Conservation (phyloP, 1,284 basidiomycete species). For the Papiliotrema nemorosa region DNA sequence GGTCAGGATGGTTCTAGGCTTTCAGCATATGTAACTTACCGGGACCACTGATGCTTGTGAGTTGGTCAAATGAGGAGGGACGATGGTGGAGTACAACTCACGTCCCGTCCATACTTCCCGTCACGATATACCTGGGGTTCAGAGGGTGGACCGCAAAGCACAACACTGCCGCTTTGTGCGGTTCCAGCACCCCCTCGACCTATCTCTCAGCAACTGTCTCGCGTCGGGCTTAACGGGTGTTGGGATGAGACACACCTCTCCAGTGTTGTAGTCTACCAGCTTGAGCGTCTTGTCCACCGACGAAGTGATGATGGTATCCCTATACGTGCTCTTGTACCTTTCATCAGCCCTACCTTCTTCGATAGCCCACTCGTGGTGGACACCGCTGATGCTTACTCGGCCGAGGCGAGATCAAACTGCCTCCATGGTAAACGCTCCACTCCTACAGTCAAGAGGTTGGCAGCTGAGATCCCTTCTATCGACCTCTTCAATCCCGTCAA, state of each 20-base stretch:
- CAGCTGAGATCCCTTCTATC: constrained; percentile 32
- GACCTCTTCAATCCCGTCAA: constrained; percentile 19
- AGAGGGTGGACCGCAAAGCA: constrained; percentile 42
- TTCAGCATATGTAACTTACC: background rate
- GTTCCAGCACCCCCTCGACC: constrained; percentile 38
- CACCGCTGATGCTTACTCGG: constrained; percentile 25
- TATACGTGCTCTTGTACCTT: constrained; percentile 24
- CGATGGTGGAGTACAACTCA: constrained; percentile 15
- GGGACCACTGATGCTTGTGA: too few species aligned
- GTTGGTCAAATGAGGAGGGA: too few species aligned
- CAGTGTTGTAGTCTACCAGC: constrained; percentile 70
- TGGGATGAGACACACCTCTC: constrained; percentile 55
- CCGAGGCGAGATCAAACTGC: constrained; percentile 38
- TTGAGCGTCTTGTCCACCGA: constrained; percentile 77
- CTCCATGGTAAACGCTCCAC: constrained; percentile 28
- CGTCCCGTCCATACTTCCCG: constrained; percentile 49
- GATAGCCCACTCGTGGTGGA: background rate
- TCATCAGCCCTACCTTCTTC: background rate
- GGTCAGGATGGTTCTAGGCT: constrained; percentile 29
- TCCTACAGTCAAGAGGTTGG: constrained; percentile 39
- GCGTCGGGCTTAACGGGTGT: background rate
- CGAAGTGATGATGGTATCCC: constrained; percentile 62
- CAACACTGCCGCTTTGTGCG: constrained; percentile 46
- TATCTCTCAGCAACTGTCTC: constrained; percentile 10
- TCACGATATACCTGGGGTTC: constrained; percentile 40